Conservation (phyloP, 805 yeast genomes). For the Cyberlindnera japonica region DNA sequence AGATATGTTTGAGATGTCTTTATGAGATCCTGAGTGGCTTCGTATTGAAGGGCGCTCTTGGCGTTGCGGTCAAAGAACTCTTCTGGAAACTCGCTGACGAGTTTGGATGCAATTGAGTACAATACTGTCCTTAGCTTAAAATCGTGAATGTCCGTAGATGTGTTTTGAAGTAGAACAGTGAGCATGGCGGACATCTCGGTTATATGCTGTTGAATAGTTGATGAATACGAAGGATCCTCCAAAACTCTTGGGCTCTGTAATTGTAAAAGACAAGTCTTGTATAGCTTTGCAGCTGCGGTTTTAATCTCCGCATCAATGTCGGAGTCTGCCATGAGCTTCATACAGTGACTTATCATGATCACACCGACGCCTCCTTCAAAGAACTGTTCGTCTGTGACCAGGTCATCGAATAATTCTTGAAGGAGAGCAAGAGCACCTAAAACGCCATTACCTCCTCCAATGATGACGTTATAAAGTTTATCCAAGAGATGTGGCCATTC, state of each 20-base stretch:
- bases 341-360: slow-evolving; percentile 48
- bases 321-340: slow-evolving; percentile 34
- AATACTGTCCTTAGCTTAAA: slow-evolving; percentile 18
- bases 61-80: slow-evolving; percentile 18
- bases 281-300: slow-evolving; percentile 46
- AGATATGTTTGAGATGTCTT: slow-evolving; percentile 12
- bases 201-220: slow-evolving; percentile 22
- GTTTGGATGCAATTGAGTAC: slow-evolving; percentile 15
- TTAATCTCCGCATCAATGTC: slow-evolving; percentile 37
- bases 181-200: slow-evolving; percentile 17
- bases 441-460: slow-evolving; percentile 16
- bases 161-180: slow-evolving; percentile 11
- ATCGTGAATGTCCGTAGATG: slow-evolving; percentile 10
- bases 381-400: slow-evolving; percentile 82
- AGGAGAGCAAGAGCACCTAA: slow-evolving; percentile 40
- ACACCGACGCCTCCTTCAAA: slow-evolving; percentile 69
- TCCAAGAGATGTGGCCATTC: slow-evolving; percentile 81
- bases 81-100: slow-evolving; percentile 25
- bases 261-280: slow-evolving; percentile 50
- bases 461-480: slow-evolving; percentile 41
- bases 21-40: slow-evolving; percentile 15
- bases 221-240: slow-evolving; percentile 34
- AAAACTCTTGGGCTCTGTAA: slow-evolving; percentile 49
- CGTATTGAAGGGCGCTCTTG: slow-evolving; percentile 11
- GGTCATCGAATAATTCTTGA: slow-evolving; percentile 79